Percentiles rank a stretch among this genome's conserved stretches.
These are phyloP conservation scores for Fusarium anguioides DNA, from an alignment of 2,329 filamentous ascomycete species.

Conservation along the genomic window DNA sequence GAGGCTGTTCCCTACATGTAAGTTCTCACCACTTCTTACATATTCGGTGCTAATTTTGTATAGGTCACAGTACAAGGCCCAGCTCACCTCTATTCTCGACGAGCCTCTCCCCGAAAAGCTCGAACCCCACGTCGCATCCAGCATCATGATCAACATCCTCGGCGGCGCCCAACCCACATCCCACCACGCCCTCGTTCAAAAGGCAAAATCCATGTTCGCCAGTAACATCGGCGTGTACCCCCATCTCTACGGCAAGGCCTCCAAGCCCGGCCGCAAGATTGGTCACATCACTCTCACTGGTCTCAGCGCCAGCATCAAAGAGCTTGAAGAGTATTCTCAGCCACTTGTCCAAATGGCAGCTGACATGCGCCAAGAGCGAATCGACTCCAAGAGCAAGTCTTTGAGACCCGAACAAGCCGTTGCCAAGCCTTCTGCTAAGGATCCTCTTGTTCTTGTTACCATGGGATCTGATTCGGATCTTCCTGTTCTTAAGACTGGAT, in stretches of 20 bases:
- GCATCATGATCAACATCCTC: slow-evolving; percentile 85
- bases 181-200: slow-evolving; percentile 63
- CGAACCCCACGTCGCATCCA: slow-evolving; percentile 67
- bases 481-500: slow-evolving; percentile 71
- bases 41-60: fast-evolving
- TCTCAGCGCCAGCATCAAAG: slow-evolving; percentile 71
- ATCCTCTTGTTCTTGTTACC: slow-evolving; percentile 77
- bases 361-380: slow-evolving; percentile 65
- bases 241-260: slow-evolving; percentile 92
- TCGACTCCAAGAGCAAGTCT: slow-evolving; percentile 54
- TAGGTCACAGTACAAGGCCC: slow-evolving; percentile 87
- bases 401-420: slow-evolving; percentile 50
- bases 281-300: slow-evolving; percentile 89
- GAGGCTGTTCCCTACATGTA: slow-evolving; percentile 82
- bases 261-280: slow-evolving; percentile 91
- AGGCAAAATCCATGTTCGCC: slow-evolving; percentile 57
- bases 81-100: slow-evolving; percentile 85
- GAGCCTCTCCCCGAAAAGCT: slow-evolving; percentile 66
- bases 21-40: fast-evolving
- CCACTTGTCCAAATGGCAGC: slow-evolving; percentile 76
- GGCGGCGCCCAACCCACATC: slow-evolving; percentile 74
- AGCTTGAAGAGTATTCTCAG: slow-evolving; percentile 65
- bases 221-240: slow-evolving; percentile 66
- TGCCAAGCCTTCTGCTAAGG: not conserved
- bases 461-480: slow-evolving; percentile 88